phyloP scores from a whole-genome alignment of 345 rosid genomes.

The Cardamine chenopodiifolia region DNA sequence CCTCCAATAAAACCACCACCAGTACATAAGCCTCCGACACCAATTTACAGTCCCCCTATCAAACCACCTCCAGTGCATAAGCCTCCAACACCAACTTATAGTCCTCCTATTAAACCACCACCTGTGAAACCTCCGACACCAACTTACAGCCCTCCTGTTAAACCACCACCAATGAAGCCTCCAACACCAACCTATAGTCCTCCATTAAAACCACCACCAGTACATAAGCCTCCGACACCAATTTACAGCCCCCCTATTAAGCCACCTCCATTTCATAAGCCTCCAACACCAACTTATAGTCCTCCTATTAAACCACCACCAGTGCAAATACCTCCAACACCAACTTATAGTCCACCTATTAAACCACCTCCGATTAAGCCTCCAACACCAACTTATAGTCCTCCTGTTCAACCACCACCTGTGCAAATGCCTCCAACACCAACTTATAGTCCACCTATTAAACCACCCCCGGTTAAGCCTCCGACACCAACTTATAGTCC shows the following conservation, averaged over 20 bases:
- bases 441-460: not conserved
- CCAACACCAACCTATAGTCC: conserved; percentile 1
- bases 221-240: conserved; percentile 1
- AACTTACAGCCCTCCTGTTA: not conserved
- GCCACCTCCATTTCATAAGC: not conserved
- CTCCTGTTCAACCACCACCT: not conserved
- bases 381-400: conserved; percentile 26
- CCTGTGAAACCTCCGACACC: conserved; percentile 2
- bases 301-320: not conserved
- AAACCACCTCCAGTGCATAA: not conserved
- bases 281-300: not conserved
- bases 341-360: too few species aligned
- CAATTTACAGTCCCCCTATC: not conserved
- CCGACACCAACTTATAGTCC: conserved; percentile 4
- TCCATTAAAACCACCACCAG: not conserved
- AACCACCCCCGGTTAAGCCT: not conserved
- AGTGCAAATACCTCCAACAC: too few species aligned
- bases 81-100: conserved; percentile 1
- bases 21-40: not conserved
- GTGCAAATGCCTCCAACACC: not conserved
- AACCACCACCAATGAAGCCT: not conserved
- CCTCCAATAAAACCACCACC: not conserved
- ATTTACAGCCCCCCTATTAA: not conserved
- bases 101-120: not conserved
- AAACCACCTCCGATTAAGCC: too few species aligned